Conservation (phyloP, 352 stramenopile genomes). For the Hyaloperonospora brassicae region DNA sequence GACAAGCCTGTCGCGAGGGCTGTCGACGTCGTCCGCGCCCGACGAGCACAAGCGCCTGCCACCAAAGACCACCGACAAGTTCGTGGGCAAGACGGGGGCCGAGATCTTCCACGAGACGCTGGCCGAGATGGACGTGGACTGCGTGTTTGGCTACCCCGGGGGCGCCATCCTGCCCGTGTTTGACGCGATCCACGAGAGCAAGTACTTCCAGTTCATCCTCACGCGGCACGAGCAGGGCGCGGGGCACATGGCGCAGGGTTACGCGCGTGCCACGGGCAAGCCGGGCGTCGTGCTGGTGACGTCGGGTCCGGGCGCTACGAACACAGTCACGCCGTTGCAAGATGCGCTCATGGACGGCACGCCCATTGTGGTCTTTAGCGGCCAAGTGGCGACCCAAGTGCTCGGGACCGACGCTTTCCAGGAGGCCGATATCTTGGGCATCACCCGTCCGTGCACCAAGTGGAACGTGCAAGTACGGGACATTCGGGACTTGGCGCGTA, state of each 20-base stretch:
- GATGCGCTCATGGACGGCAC: constrained; percentile 93
- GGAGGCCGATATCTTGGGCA: constrained; percentile 77
- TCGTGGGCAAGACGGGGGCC: constrained; percentile 87
- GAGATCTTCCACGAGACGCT: constrained; percentile 93
- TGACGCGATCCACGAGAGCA: constrained; percentile 89
- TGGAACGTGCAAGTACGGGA: constrained; percentile 95
- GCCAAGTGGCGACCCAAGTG: constrained; percentile 89
- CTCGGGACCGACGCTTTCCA: constrained; percentile 91
- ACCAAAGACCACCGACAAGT: constrained; percentile 71
- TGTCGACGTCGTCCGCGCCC: constrained; percentile 34
- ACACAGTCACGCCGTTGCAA: constrained; percentile 90
- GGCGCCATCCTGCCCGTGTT: constrained; percentile 91
- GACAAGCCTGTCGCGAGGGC: constrained; percentile 15
- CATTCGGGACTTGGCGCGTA: constrained; percentile 90
- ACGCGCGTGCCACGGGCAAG: constrained; percentile 76
- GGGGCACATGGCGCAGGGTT: constrained; percentile 83
- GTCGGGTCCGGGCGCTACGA: constrained; percentile 89
- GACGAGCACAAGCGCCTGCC: constrained; percentile 29
- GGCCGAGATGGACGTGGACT: constrained; percentile 82
- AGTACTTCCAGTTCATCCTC: constrained; percentile 77
- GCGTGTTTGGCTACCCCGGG: constrained; percentile 91
- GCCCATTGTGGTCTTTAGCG: constrained; percentile 91
- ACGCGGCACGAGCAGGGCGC: constrained; percentile 78
- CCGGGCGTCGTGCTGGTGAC: constrained; percentile 91
- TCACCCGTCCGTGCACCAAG: constrained; percentile 90